A percentile compares a stretch with the other conserved stretches of the same genome.
Evolutionary conservation across 2,329 filamentous ascomycete species (phyloP).

Genomic region (Periconia digitata): DNA sequence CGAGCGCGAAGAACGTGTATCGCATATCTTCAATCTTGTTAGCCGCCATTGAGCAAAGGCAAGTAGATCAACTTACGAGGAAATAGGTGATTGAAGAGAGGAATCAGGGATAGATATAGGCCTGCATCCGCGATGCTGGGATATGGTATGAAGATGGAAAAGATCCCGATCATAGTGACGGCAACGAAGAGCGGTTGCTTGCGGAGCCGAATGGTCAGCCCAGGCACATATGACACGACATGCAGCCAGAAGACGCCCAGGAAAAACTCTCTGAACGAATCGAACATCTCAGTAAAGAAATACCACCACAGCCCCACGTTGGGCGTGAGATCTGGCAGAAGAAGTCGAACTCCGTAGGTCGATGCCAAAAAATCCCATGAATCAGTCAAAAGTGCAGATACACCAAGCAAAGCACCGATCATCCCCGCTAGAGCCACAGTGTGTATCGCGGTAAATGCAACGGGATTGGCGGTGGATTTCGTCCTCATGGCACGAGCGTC

Average conservation of each 20-base stretch:
- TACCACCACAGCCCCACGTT: conserved; percentile 99
- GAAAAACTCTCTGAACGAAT: conserved; percentile 96
- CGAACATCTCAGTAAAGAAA: conserved; percentile 99
- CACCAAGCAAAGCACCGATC: conserved; percentile 59
- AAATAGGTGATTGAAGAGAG: conserved; percentile 88
- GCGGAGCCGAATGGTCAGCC: conserved; percentile 78
- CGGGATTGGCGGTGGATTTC: conserved; percentile 28
- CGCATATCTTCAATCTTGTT: conserved; percentile 67
- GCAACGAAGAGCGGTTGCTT: conserved; percentile 85
- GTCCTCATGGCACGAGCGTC: conserved; percentile 32
- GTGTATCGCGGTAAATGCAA: conserved; percentile 58
- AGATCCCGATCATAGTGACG: conserved; percentile 81
- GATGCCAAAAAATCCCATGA: conserved; percentile 87
- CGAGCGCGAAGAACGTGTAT: conserved; percentile 84
- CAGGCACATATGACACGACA: conserved; percentile 84
- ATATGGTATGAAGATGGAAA: conserved; percentile 96
- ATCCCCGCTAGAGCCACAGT: conserved; percentile 55
- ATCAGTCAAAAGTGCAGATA: conserved; percentile 73
- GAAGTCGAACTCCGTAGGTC: conserved; percentile 90
- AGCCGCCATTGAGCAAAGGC: not conserved
- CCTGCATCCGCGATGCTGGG: conserved; percentile 89
- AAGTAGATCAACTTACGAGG: conserved; percentile 59
- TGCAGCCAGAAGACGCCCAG: conserved; percentile 98
- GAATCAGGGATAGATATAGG: conserved; percentile 79
- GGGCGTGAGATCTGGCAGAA: conserved; percentile 88